phyloP scores from a whole-genome alignment of 139 green algal species.

The Closterium sp. region DNA sequence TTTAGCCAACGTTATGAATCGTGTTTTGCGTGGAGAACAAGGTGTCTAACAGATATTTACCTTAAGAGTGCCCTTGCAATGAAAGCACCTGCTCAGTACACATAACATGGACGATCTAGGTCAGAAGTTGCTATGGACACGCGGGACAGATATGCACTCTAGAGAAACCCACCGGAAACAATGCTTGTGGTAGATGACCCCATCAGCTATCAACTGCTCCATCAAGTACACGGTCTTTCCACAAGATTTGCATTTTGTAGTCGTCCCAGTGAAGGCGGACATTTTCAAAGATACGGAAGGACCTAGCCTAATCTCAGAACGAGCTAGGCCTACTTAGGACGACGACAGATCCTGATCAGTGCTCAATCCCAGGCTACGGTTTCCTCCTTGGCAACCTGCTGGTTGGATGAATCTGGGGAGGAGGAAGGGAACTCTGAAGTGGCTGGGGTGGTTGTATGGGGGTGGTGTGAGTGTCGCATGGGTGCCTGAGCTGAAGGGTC shows the following conservation, averaged over 20 bases:
- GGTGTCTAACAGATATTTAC: neutral
- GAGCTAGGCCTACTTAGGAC: neutral
- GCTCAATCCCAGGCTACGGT: neutral
- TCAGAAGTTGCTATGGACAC: neutral
- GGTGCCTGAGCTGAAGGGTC: neutral
- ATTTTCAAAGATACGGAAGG: neutral
- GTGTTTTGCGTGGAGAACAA: neutral
- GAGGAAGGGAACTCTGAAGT: neutral
- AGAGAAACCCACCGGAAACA: conserved; percentile 29
- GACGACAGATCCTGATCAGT: neutral
- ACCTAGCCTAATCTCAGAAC: neutral
- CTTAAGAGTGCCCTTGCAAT: conserved; percentile 5
- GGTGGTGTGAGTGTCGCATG: neutral
- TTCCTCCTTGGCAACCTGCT: neutral
- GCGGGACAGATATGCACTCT: neutral
- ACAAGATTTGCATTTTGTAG: conserved; percentile 40
- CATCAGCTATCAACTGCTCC: conserved; percentile 39
- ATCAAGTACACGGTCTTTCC: conserved; percentile 44
- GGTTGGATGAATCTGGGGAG: neutral
- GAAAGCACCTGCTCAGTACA: neutral
- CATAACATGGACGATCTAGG: neutral
- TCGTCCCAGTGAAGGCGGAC: conserved; percentile 34
- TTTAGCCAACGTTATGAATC: neutral
- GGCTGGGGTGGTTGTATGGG: neutral
- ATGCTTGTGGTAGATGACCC: conserved; percentile 39